phyloP scores from a whole-genome alignment of 2,329 filamentous ascomycete species.

The Paramyrothecium sp. region DNA sequence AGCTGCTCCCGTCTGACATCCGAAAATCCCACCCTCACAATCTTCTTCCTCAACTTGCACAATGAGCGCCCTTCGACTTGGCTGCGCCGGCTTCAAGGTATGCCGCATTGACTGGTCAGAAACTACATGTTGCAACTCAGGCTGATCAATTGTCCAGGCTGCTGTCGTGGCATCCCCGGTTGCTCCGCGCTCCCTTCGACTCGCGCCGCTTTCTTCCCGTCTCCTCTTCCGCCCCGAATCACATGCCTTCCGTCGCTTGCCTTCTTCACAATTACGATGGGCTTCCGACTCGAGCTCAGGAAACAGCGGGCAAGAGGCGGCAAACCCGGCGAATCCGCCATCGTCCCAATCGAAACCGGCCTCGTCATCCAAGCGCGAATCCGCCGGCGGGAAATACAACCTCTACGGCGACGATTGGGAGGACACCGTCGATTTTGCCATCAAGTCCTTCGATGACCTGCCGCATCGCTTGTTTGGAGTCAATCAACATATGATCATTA shows the following conservation, averaged over 20 bases:
- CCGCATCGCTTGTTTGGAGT: slow-evolving; percentile 70
- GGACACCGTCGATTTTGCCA: slow-evolving; percentile 37
- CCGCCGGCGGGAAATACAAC: slow-evolving; percentile 28
- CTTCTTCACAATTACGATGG: background rate
- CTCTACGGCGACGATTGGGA: slow-evolving; percentile 42
- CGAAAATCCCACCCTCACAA: background rate
- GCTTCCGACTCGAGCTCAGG: background rate
- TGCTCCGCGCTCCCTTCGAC: background rate
- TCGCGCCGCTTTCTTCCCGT: background rate
- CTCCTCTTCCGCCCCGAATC: background rate
- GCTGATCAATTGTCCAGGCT: background rate
- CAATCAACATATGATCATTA: slow-evolving; percentile 95
- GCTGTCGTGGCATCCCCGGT: background rate
- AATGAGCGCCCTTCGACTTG: background rate
- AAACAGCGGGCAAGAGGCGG: background rate
- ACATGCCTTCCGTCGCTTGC: background rate
- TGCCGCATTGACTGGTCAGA: background rate
- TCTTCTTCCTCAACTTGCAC: background rate
- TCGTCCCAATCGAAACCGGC: slow-evolving; percentile 6
- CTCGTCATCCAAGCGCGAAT: slow-evolving; percentile 19
- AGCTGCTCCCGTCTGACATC: background rate
- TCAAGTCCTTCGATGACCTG: slow-evolving; percentile 43
- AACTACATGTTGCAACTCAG: background rate
- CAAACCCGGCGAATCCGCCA: background rate
- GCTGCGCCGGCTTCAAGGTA: background rate